Conservation (phyloP, 1,139 yeast species). For the Schwanniomyces etchellsii region DNA sequence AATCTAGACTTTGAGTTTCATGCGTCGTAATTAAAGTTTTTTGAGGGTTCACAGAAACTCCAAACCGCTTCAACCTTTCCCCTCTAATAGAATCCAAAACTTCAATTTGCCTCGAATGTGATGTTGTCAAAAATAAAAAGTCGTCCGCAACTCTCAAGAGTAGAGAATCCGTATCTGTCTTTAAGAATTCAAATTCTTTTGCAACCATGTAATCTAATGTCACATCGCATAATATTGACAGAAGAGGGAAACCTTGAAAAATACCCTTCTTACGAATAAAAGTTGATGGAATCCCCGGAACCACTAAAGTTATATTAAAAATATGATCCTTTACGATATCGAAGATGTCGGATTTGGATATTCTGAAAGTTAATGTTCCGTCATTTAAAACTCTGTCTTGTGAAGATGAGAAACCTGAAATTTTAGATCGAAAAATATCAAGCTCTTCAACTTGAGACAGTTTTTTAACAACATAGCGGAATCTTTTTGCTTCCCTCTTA, state of each 20-base stretch:
- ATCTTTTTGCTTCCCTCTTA: constrained; percentile 6
- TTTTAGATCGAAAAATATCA: constrained; percentile 6
- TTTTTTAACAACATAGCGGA: constrained; percentile 9
- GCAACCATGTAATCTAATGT: constrained; percentile 62
- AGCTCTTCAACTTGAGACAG: constrained; percentile 11
- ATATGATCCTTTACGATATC: constrained; percentile 20
- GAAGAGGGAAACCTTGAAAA: constrained; percentile 82
- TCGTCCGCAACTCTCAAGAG: constrained; percentile 80
- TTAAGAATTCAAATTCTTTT: constrained; percentile 21
- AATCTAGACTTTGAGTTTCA: constrained; percentile 10
- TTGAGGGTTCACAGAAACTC: constrained; percentile 51
- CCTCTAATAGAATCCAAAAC: constrained; percentile 17
- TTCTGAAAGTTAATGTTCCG: constrained; percentile 19
- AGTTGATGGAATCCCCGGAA: constrained; percentile 5
- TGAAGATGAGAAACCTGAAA: neutral
- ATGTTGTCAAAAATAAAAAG: constrained; percentile 61
- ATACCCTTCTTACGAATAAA: constrained; percentile 57
- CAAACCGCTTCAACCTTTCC: constrained; percentile 45
- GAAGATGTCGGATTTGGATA: constrained; percentile 19
- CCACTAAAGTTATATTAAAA: constrained; percentile 15
- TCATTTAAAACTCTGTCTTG: constrained; percentile 15
- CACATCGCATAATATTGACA: constrained; percentile 70
- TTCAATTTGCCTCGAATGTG: constrained; percentile 12
- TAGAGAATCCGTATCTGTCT: constrained; percentile 20
- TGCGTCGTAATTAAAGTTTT: constrained; percentile 38